Base-by-base conservation (phyloP, 805 yeast genomes). In the Komagataella kurtzmanii region DNA sequence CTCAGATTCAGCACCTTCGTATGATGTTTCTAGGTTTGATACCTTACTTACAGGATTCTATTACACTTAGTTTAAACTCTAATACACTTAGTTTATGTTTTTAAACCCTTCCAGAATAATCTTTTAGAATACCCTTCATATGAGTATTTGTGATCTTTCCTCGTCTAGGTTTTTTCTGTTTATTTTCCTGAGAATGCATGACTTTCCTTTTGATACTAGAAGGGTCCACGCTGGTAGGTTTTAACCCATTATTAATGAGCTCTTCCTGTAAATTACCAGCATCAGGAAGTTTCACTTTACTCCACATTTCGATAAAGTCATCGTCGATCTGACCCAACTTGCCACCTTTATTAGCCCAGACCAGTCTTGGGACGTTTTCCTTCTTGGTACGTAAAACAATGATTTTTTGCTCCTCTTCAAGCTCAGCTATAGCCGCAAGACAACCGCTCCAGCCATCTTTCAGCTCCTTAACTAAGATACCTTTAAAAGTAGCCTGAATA, bases 171-270 rank as follows among this genome's bases (percentile, higher is more conserved):
- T 87, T 90, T 77, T 88, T 88, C 65, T 85, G 89, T 69, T 89
- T 91, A 65, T 85, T 80, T 57, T 80, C 83, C 50, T 74, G 77
- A 36, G 69, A 71, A 1, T 74, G 68, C 17, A 72, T 67, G 45
- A 73, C 75, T 48, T 77, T 78, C 63, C 81, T 84, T 67, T 83
- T 87, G 54, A 89, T 69, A n/a, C 86, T 79, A 46, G 89, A 87
- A n/a, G 99, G 98, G 64, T 93, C 99, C n/a, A 89, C 93, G 61
- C 93, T 85, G 0, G 98, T 91, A 7, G 99, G 99, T 65, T 89
- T 93, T 65, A 93, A 76, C n/a, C 96, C 91, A 54, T 86, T 81
- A 54, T 81, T 87, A 54, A 84, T 77, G 55, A 93, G 74, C 53
- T 80, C 79, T 52, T 83, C 80, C 23, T 95, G 95, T 54, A 93